These are phyloP conservation scores for Globisporangium lucens DNA, from an alignment of 352 stramenopile species.

Conservation along the genomic window DNA sequence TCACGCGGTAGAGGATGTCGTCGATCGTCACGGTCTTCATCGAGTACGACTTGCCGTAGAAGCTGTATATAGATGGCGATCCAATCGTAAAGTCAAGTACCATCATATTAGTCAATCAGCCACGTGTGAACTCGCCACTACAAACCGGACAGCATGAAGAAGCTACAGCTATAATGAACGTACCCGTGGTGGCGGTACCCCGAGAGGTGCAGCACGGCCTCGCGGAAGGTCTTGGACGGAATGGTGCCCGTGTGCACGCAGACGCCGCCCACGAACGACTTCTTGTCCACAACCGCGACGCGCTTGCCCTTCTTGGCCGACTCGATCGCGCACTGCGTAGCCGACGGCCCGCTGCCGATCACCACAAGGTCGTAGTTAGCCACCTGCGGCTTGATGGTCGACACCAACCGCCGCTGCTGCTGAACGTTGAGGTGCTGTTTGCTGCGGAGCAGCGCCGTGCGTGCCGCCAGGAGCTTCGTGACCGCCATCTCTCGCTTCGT, in stretches of 20 bases:
- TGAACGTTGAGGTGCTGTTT: slow-evolving; percentile 1
- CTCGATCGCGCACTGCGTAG: slow-evolving; percentile 85
- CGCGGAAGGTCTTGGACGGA: slow-evolving; percentile 89
- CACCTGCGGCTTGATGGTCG: slow-evolving; percentile 34
- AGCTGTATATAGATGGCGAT: slow-evolving; percentile 21
- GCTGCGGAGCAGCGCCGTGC: slow-evolving; percentile 6
- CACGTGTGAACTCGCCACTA: background rate
- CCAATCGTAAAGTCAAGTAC: background rate
- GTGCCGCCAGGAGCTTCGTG: slow-evolving; percentile 12
- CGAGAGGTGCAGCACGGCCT: slow-evolving; percentile 88
- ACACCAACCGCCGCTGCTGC: slow-evolving; percentile 10
- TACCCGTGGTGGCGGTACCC: slow-evolving; percentile 87
- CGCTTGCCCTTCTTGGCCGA: slow-evolving; percentile 77
- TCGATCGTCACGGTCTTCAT: slow-evolving; percentile 83
- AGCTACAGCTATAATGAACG: background rate
- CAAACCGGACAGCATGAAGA: background rate
- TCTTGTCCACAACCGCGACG: slow-evolving; percentile 80
- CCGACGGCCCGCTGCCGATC: slow-evolving; percentile 82
- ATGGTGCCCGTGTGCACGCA: slow-evolving; percentile 87
- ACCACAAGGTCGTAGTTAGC: slow-evolving; percentile 83
- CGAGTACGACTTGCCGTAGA: slow-evolving; percentile 85
- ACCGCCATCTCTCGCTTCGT: background rate
- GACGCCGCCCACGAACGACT: slow-evolving; percentile 55
- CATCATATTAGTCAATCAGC: background rate
- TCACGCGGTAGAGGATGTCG: slow-evolving; percentile 79